phyloP scores from a whole-genome alignment of 1,139 yeast species.

The Saccharomyces hybrid region DNA sequence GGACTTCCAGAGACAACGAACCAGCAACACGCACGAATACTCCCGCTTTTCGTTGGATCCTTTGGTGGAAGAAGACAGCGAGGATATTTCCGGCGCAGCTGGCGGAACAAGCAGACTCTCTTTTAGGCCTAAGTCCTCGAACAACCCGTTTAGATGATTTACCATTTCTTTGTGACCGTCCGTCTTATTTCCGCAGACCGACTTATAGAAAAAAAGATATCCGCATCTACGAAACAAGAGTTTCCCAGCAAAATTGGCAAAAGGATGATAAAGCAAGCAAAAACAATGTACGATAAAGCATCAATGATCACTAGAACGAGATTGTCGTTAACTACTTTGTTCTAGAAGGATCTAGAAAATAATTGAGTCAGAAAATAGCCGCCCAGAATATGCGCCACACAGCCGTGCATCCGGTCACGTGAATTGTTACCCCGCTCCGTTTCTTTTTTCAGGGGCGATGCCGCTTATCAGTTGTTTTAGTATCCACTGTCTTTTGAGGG shows the following conservation, averaged over 20 bases:
- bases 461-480: not conserved
- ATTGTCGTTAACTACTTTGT: too few relatives aligned
- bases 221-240: not conserved
- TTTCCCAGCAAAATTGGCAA: too few relatives aligned
- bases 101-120: not conserved
- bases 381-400: not conserved
- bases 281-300: not conserved
- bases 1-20: slow-evolving; percentile 2
- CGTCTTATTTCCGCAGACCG: not conserved
- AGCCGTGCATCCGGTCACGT: not conserved
- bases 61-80: slow-evolving; percentile 36
- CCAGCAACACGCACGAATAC: slow-evolving; percentile 8
- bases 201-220: not conserved
- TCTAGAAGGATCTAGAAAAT: not conserved
- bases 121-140: not conserved
- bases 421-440: not conserved
- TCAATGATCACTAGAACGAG: too few relatives aligned
- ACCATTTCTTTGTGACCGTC: not conserved
- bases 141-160: not conserved
- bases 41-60: slow-evolving; percentile 13
- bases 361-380: not conserved
- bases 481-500: not conserved
- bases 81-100: not conserved
- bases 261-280: not conserved
- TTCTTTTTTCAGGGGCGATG: not conserved